These are phyloP conservation scores for Calonectria pseudoreteaudii DNA, from an alignment of 2,329 filamentous ascomycete species.

Conservation along the genomic window DNA sequence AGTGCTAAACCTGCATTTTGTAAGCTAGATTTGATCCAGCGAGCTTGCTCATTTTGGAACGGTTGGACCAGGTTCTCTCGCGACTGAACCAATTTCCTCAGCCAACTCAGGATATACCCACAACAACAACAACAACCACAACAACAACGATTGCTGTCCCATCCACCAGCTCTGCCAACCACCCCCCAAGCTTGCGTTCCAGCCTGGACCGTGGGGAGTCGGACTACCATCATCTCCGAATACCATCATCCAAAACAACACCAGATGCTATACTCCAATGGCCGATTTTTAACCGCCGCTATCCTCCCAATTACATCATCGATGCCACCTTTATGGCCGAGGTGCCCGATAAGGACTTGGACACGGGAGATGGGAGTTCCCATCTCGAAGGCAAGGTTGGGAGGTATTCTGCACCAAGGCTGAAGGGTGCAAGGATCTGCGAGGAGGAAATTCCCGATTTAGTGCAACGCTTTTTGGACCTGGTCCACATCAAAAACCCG, in stretches of 20 bases:
- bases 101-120: background rate
- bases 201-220: background rate
- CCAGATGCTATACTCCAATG: slow-evolving; percentile 21
- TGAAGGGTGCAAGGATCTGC: slow-evolving; percentile 18
- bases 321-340: slow-evolving; percentile 18
- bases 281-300: slow-evolving; percentile 15
- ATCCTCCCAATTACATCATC: slow-evolving; percentile 23
- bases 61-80: slow-evolving; percentile 20
- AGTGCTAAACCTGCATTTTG: background rate
- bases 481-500: slow-evolving; percentile 43
- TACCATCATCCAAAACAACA: slow-evolving; percentile 17
- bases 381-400: background rate
- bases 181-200: background rate
- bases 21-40: slow-evolving; percentile 23
- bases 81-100: slow-evolving; percentile 9
- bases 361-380: background rate
- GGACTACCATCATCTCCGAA: slow-evolving; percentile 13
- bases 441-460: slow-evolving; percentile 39
- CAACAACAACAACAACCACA: background rate
- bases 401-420: background rate
- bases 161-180: background rate
- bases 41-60: slow-evolving; percentile 23
- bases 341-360: background rate
- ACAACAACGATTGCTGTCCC: background rate
- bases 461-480: slow-evolving; percentile 39